Conservation (phyloP, 768 basidiomycete genomes). For the Lentinula detonsa region DNA sequence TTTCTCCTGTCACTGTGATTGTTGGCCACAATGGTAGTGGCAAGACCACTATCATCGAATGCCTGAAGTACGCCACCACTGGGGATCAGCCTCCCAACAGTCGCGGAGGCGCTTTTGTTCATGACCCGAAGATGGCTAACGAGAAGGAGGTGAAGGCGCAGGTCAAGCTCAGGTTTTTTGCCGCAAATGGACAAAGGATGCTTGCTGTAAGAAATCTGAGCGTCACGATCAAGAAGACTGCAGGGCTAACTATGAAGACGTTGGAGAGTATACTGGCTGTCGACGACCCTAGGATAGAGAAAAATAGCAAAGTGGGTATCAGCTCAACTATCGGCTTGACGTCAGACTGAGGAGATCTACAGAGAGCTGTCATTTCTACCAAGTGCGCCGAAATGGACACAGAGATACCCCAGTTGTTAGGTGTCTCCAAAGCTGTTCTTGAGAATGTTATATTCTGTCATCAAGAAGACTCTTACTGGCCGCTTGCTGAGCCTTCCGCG, state of each 20-base stretch:
- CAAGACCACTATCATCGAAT: conserved; percentile 99
- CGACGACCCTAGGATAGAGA: conserved; percentile 59
- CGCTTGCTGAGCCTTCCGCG: conserved; percentile 81
- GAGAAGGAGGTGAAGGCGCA: conserved; percentile 99
- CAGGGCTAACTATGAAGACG: conserved; percentile 93
- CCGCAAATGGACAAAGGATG: conserved; percentile 88
- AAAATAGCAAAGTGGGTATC: conserved; percentile 66
- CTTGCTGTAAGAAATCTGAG: conserved; percentile 85
- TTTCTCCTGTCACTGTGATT: conserved; percentile 95
- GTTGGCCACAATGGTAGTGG: conserved; percentile 98
- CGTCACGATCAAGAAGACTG: conserved; percentile 88
- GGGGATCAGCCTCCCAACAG: conserved; percentile 97
- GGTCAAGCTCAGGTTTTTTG: conserved; percentile 89
- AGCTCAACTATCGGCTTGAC: not conserved
- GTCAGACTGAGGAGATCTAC: not conserved
- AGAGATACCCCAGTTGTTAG: conserved; percentile 89
- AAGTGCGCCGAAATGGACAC: conserved; percentile 96
- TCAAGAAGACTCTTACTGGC: conserved; percentile 99
- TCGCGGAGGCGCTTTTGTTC: conserved; percentile 96
- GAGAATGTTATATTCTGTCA: conserved; percentile 99
- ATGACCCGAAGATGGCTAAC: conserved; percentile 99
- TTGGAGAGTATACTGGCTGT: conserved; percentile 84
- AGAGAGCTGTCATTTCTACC: conserved; percentile 90
- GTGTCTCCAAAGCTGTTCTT: conserved; percentile 96
- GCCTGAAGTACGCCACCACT: conserved; percentile 97